Base-by-base conservation (phyloP, 495 filamentous ascomycete genomes). In the Penicillium waksmanii region DNA sequence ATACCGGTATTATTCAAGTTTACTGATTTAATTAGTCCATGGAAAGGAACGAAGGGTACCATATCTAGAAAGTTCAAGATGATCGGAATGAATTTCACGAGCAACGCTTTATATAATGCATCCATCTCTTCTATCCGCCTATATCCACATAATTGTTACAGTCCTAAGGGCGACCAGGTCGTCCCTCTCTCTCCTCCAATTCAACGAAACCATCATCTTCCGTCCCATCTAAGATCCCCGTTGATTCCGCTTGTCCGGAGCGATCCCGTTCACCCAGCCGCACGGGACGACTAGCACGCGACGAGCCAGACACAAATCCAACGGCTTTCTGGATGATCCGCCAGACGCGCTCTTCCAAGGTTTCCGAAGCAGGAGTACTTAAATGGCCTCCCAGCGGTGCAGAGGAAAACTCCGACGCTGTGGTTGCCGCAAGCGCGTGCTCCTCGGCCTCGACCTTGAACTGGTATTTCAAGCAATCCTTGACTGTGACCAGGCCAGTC, bases 401-500 rank as follows among this genome's bases (percentile, higher is more conserved):
- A 15, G 57, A 40, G 8, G 53, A 25, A 18, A 64, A 72, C 60
- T 65, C 83, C 73, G 65, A 86, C 69, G 62, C 81, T 74, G 61
- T 71, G 2, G 74, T 75, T 13, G 76, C 73, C 10, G 74, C 72
- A 11, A 78, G 68, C 1, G 86, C 86, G 63, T 93, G 87, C 73
- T 96, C 93, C 13, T 91, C 86, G 49, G 92, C 93, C 69, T 98
- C 95, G 3, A 91, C 91, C 80, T 92, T 95, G 84, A 97, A 96
- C 74, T 98, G 96, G 67, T 96, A 98, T 73, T 96, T 97, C 56
- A 98, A 75, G 60, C 96, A 97, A 73, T 98, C 95, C 74, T 98
- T 98, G 59, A 97, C 90, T 0, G 95, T 98, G 11, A 98, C 92
- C 5, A 98, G 80, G 2, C 95, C 95, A 0, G 81, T 82, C 3